These are phyloP conservation scores for Lentinus brumalis DNA, from an alignment of 768 basidiomycete genomes.

Conservation along the genomic window DNA sequence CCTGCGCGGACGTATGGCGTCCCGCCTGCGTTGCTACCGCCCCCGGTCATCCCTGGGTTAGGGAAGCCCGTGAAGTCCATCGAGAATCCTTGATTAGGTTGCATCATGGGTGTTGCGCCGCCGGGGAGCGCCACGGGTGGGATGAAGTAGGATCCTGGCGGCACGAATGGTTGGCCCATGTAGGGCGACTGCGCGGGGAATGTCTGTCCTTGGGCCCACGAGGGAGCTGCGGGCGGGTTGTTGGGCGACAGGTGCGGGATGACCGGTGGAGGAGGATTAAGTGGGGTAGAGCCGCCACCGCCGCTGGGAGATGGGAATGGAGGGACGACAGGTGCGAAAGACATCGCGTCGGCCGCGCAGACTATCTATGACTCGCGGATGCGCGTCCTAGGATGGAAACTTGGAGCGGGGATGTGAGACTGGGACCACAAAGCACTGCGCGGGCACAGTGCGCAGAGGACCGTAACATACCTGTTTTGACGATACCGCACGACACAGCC, in stretches of 20 bases:
- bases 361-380: conserved; percentile 2
- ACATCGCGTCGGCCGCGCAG: conserved; percentile 19
- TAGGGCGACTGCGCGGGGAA: conserved; percentile 24
- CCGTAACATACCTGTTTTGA: conserved; percentile 18
- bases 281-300: conserved; percentile 13
- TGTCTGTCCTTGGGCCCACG: conserved; percentile 21
- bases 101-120: conserved; percentile 11
- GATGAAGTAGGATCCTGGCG: conserved; percentile 36
- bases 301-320: conserved; percentile 28
- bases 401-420: conserved; percentile 7
- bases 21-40: not conserved
- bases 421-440: not conserved
- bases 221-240: conserved; percentile 15
- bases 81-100: conserved; percentile 27
- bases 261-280: conserved; percentile 26
- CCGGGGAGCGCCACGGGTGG: conserved; percentile 32
- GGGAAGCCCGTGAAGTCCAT: conserved; percentile 36
- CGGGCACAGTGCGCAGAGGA: not conserved
- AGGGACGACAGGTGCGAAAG: conserved; percentile 34
- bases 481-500: conserved; percentile 4
- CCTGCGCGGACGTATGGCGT: conserved; percentile 9
- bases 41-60: not conserved
- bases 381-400: not conserved
- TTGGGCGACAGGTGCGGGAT: conserved; percentile 29
- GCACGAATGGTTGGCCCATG: conserved; percentile 5